phyloP scores from a whole-genome alignment of 352 stramenopile genomes.

The Phytophthora quininea region DNA sequence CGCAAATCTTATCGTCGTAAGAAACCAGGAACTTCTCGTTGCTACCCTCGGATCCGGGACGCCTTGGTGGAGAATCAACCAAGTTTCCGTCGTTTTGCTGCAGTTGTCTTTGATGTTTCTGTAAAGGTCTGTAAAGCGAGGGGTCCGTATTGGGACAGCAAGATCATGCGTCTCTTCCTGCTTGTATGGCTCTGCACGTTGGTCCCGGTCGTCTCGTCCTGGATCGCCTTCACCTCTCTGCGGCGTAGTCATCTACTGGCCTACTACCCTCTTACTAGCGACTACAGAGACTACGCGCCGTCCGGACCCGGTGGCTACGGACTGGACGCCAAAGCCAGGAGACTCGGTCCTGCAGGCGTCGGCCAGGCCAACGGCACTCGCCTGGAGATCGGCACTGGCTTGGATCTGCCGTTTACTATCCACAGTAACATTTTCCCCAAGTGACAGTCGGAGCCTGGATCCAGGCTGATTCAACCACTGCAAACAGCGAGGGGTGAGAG shows the following conservation, averaged over 20 bases:
- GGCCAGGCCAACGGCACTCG: constrained; percentile 6
- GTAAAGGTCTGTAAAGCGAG: too few relatives aligned
- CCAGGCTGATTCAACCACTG: constrained; percentile 22
- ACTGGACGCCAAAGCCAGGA: constrained; percentile 36
- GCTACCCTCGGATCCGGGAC: too few relatives aligned
- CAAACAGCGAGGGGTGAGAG: constrained; percentile 23
- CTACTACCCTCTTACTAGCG: constrained; percentile 47
- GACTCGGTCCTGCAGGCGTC: not conserved
- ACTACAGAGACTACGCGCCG: constrained; percentile 49
- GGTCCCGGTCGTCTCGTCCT: not conserved
- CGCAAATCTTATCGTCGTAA: too few relatives aligned
- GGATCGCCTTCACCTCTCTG: constrained; percentile 37
- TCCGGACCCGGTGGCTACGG: constrained; percentile 42
- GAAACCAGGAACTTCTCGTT: too few relatives aligned
- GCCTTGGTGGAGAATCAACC: too few relatives aligned
- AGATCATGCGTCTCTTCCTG: constrained; percentile 10
- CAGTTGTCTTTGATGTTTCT: too few relatives aligned
- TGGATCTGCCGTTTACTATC: constrained; percentile 45
- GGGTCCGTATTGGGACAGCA: not conserved
- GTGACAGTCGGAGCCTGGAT: constrained; percentile 58
- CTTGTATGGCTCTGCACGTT: constrained; percentile 10
- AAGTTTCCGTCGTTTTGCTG: too few relatives aligned
- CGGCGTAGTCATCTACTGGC: constrained; percentile 45
- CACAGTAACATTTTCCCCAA: constrained; percentile 19
- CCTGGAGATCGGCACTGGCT: constrained; percentile 24